phyloP scores from a whole-genome alignment of 2,329 filamentous ascomycete genomes.

The Cryphonectria japonica region DNA sequence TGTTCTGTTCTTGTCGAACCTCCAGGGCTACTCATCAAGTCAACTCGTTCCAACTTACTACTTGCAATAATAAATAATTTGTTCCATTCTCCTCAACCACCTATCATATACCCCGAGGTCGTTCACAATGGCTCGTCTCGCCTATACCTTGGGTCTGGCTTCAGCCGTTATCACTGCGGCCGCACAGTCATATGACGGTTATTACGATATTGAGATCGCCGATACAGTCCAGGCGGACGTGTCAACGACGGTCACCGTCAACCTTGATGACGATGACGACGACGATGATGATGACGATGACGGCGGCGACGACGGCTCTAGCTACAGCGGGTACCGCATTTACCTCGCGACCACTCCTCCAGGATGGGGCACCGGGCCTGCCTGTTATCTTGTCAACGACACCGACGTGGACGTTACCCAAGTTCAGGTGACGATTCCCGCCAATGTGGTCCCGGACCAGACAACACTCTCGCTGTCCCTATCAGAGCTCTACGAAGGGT shows the following conservation, averaged over 20 bases:
- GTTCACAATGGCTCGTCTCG: constrained; percentile 8
- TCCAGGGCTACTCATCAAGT: background rate
- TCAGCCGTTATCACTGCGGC: background rate
- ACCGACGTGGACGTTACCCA: constrained; percentile 35
- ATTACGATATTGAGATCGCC: background rate
- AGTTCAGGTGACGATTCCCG: constrained; percentile 38
- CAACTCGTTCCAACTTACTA: background rate
- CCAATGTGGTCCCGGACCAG: constrained; percentile 37
- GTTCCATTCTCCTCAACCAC: background rate
- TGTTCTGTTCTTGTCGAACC: background rate
- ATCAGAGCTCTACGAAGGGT: constrained; percentile 28
- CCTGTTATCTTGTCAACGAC: constrained; percentile 40
- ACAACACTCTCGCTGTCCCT: constrained; percentile 38
- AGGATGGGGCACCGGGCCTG: constrained; percentile 37
- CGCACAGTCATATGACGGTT: background rate
- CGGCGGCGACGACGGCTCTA: constrained; percentile 32
- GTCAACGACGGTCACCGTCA: constrained; percentile 12
- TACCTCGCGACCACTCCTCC: constrained; percentile 40
- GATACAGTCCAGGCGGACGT: constrained; percentile 14
- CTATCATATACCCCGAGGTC: background rate
- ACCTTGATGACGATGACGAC: constrained; percentile 3
- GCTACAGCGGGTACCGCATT: constrained; percentile 35
- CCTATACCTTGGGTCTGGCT: background rate
- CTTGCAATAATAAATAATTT: constrained; percentile 1
- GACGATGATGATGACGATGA: constrained; percentile 31